Conservation (phyloP, 208 protist genomes). For the Acanthamoeba polyphaga region DNA sequence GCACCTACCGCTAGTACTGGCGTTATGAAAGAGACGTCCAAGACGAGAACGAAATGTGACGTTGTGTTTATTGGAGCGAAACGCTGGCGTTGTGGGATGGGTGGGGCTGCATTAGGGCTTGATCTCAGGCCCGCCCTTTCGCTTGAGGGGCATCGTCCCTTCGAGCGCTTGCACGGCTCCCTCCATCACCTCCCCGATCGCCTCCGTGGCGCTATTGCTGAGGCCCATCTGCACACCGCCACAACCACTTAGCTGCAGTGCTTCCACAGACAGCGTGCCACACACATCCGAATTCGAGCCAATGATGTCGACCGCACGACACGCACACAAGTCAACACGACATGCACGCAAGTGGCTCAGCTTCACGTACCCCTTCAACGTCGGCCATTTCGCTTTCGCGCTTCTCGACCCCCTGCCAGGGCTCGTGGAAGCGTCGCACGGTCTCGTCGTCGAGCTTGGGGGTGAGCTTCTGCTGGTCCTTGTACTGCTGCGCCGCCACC, state of each 20-base stretch:
- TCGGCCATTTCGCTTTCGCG: neutral
- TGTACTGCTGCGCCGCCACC: neutral
- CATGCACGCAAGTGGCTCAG: too few species aligned
- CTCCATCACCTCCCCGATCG: neutral
- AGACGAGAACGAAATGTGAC: too few species aligned
- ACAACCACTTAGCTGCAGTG: neutral
- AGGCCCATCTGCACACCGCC: neutral
- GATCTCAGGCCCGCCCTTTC: neutral
- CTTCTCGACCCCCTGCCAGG: neutral
- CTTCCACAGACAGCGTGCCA: neutral
- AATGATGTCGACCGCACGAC: too few species aligned
- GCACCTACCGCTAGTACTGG: too few species aligned
- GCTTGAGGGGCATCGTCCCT: slow-evolving; percentile 21
- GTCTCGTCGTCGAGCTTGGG: slow-evolving; percentile 3
- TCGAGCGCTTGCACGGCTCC: slow-evolving; percentile 3
- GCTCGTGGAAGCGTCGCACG: neutral
- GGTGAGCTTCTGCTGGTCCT: slow-evolving; percentile 8
- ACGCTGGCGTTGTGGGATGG: too few species aligned
- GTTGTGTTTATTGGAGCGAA: too few species aligned
- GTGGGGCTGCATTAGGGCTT: too few species aligned
- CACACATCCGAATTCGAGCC: too few species aligned
- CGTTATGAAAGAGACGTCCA: too few species aligned
- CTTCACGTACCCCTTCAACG: neutral
- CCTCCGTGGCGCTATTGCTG: neutral
- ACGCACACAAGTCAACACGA: too few species aligned